Conservation (phyloP, 2,329 filamentous ascomycete species). For the Elsinoe batatas region DNA sequence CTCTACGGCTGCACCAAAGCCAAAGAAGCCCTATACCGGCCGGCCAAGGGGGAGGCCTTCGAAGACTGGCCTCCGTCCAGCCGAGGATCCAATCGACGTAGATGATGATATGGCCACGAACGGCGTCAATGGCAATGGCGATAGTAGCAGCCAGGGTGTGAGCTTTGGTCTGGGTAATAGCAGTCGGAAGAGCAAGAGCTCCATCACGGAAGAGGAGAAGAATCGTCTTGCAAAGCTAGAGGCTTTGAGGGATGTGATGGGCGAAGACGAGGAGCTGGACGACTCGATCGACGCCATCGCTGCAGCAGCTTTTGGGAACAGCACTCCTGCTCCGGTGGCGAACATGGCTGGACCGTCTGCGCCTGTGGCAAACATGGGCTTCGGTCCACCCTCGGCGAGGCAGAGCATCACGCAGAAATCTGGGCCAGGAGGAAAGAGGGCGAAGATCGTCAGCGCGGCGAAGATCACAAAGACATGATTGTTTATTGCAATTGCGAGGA, state of each 20-base stretch:
- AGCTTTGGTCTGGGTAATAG: neutral
- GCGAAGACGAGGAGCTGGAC: constrained; percentile 11
- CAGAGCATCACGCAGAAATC: constrained; percentile 1
- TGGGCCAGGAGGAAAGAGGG: constrained; percentile 3
- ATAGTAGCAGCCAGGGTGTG: neutral
- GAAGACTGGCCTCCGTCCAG: neutral
- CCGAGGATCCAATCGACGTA: neutral
- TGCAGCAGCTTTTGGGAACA: neutral
- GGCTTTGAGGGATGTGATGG: constrained; percentile 23
- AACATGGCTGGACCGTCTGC: neutral
- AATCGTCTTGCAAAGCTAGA: constrained; percentile 29
- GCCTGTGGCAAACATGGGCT: neutral
- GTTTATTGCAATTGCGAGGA: neutral
- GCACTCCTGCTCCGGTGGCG: neutral
- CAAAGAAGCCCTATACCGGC: neutral
- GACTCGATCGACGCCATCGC: constrained; percentile 1
- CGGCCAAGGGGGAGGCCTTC: neutral
- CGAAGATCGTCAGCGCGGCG: constrained; percentile 8
- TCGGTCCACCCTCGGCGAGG: constrained; percentile 2
- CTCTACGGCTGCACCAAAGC: neutral
- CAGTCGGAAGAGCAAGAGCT: neutral
- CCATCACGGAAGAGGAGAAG: constrained; percentile 21
- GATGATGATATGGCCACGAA: neutral
- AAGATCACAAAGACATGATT: neutral
- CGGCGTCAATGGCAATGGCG: neutral